Base-by-base conservation (phyloP, 106 monocot species). In the Acorus calamus region DNA sequence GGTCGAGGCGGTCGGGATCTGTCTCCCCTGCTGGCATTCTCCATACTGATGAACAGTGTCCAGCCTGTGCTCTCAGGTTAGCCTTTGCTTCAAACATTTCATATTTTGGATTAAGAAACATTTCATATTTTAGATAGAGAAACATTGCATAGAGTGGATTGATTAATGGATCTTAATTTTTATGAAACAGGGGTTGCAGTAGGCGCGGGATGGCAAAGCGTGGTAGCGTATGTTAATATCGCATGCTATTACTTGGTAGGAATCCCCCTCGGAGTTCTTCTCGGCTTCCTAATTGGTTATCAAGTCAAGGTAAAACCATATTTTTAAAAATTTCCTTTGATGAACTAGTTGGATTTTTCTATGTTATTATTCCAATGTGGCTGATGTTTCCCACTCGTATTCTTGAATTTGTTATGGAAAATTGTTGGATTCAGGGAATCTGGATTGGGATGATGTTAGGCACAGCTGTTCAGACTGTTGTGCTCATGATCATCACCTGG, bases 401-500 rank as follows among this genome's bases (percentile, higher is more conserved):
- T 9, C 61, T 48, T 44, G 6, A 46, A 59, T 12, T 62, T 56
- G 59, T 5, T 65, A 28, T 28, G 28, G 28, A 28, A 28, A 28
- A 28, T 28, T 28, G 28, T 28, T 28, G 28, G 28, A 28, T 28
- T 41, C 77, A 89, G 89, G 89, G 89, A 10, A 78, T 94, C 50
- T 89, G 89, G 87, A 74, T 89, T 48, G 94, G 94, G 11, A 94
- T 94, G 94, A 64, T 94, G 49, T 2, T 89, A 45, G 94, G 94
- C 8, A 83, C 82, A 50, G 59, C 78, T 46, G 77, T 80, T 67
- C 94, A 94, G 63, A 89, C 86, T 50, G 3, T 80, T 11, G 82
- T 80, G 55, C 82, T 94, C n/a, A 46, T 78, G 2, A 61, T n/a
- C 56, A 78, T 94, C 10, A 89, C 94, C 13, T 65, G 65, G 64